These are phyloP conservation scores for Calendula officinalis DNA, from an alignment of 129 eudicot species.

Conservation along the genomic window DNA sequence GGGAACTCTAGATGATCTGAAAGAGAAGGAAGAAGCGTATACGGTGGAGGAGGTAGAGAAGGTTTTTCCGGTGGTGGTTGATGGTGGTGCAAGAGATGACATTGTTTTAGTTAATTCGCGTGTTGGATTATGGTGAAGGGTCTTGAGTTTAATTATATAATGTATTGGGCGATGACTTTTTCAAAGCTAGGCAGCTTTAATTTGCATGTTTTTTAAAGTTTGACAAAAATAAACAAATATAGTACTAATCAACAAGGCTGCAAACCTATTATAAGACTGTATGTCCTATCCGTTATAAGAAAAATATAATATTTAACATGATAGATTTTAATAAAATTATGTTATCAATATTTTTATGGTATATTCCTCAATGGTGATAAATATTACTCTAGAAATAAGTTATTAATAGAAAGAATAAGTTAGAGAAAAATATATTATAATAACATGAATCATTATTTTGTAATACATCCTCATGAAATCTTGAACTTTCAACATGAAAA, in stretches of 20 bases:
- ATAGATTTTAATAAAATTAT: neutral
- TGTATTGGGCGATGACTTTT: conserved; percentile 26
- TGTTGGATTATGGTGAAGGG: conserved; percentile 5
- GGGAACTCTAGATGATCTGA: conserved; percentile 40
- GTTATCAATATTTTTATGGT: neutral
- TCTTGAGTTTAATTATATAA: conserved; percentile 23
- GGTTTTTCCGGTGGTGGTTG: conserved; percentile 26
- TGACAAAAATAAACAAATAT: conserved; percentile 26
- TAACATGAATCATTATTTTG: too few relatives aligned
- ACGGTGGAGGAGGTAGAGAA: conserved; percentile 29
- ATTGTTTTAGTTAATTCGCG: conserved; percentile 13
- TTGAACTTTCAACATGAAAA: too few relatives aligned
- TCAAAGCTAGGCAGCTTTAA: conserved; percentile 2
- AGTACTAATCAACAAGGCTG: too few relatives aligned
- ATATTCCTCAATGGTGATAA: neutral
- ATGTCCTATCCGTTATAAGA: neutral
- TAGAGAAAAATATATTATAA: too few relatives aligned
- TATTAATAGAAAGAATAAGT: too few relatives aligned
- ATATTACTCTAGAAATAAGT: too few relatives aligned
- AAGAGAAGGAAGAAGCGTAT: conserved; percentile 26
- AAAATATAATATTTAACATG: neutral
- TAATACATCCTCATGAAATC: too few relatives aligned
- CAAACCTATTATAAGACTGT: neutral
- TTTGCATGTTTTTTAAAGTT: conserved; percentile 25
- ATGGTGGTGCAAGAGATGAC: conserved; percentile 37